phyloP scores from a whole-genome alignment of 257 asterid genomes.

The Solanum sitiens region DNA sequence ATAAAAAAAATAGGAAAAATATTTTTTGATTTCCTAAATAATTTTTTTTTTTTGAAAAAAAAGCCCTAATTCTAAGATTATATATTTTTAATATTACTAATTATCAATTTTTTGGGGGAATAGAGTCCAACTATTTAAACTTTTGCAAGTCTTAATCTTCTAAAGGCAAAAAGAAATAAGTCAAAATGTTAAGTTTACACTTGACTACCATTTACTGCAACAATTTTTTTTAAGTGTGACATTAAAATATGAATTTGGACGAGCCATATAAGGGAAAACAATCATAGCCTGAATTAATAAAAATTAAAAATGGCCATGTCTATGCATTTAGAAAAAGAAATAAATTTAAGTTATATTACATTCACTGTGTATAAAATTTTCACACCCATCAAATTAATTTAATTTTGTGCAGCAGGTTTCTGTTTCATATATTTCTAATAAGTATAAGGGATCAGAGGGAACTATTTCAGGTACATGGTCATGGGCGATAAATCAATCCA shows the following conservation, averaged over 20 bases:
- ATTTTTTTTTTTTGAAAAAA: too few species aligned
- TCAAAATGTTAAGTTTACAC: not conserved
- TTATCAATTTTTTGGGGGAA: not conserved
- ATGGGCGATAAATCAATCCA: rapidly evolving
- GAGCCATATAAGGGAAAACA: not conserved
- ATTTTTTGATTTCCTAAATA: not conserved
- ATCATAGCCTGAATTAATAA: not conserved
- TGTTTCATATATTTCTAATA: too few species aligned
- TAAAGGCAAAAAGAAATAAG: not conserved
- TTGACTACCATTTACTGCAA: not conserved
- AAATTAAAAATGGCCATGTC: not conserved
- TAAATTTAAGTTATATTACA: not conserved
- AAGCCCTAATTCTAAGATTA: not conserved
- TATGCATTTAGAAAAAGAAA: not conserved
- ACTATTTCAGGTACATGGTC: not conserved
- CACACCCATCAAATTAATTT: not conserved
- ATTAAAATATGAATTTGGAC: not conserved
- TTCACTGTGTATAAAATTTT: not conserved
- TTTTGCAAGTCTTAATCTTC: not conserved
- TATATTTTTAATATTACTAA: not conserved
- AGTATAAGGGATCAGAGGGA: not conserved
- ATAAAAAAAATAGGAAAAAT: too few species aligned
- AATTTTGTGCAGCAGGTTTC: not conserved
- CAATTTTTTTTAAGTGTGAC: not conserved
- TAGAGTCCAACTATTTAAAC: not conserved